phyloP scores from a whole-genome alignment of 371 early-diverging fungal genomes.

The Mucor racemosus region DNA sequence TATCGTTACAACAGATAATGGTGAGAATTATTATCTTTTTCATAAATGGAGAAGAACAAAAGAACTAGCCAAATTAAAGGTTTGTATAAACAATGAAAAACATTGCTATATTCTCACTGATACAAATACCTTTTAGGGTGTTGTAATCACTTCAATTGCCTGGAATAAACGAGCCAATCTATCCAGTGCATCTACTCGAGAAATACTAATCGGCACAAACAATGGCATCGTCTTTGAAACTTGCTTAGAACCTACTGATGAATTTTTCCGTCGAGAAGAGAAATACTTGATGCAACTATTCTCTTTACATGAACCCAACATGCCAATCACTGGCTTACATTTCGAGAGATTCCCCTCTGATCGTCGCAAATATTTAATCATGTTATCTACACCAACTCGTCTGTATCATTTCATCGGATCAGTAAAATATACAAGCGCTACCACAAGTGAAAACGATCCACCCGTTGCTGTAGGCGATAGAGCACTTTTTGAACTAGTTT shows the following conservation, averaged over 20 bases:
- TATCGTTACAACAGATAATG: constrained; percentile 82
- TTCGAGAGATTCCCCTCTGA: constrained; percentile 79
- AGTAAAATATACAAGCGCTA: constrained; percentile 51
- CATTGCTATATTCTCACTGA: too few species aligned
- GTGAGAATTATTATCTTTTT: constrained; percentile 87
- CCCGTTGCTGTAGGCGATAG: constrained; percentile 39
- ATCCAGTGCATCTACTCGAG: constrained; percentile 72
- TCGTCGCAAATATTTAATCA: constrained; percentile 73
- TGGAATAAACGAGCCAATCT: constrained; percentile 80
- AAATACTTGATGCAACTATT: constrained; percentile 77
- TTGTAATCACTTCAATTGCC: constrained; percentile 83
- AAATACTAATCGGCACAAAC: constrained; percentile 83
- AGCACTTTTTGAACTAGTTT: constrained; percentile 69
- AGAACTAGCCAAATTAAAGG: constrained; percentile 71
- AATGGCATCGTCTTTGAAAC: constrained; percentile 89
- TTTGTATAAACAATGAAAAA: constrained; percentile 25
- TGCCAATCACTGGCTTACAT: constrained; percentile 80
- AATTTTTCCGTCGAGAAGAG: constrained; percentile 84
- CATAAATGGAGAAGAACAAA: constrained; percentile 79
- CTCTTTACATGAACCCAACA: constrained; percentile 60
- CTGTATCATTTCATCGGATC: constrained; percentile 88
- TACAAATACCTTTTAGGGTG: constrained; percentile 51
- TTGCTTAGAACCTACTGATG: constrained; percentile 83
- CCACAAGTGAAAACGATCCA: not conserved
- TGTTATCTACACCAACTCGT: constrained; percentile 79